Conservation (phyloP, 2,329 filamentous ascomycete genomes). For the Aureobasidium leucospermi region DNA sequence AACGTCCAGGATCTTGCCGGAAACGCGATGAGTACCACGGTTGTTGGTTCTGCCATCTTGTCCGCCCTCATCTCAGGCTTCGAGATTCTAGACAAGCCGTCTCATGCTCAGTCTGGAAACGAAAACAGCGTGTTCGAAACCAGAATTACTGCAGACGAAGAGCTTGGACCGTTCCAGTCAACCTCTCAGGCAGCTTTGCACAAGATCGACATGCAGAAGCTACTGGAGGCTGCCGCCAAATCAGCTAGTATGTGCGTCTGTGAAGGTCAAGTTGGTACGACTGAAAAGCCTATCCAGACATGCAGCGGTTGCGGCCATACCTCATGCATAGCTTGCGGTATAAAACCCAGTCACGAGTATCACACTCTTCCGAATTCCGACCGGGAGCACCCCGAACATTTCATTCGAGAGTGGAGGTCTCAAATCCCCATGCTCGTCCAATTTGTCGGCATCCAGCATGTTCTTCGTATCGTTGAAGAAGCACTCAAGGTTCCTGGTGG, state of each 20-base stretch:
- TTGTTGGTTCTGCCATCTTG: conserved; percentile 58
- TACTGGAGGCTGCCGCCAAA: neutral
- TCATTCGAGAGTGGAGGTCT: conserved; percentile 37
- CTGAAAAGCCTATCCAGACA: conserved; percentile 33
- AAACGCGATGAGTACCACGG: conserved; percentile 72
- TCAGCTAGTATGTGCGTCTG: conserved; percentile 44
- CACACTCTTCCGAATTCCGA: neutral
- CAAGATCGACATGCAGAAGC: neutral
- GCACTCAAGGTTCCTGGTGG: neutral
- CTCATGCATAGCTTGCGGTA: conserved; percentile 46
- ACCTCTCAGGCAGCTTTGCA: neutral
- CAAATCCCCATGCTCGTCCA: conserved; percentile 32
- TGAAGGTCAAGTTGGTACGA: conserved; percentile 41
- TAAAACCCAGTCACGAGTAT: conserved; percentile 48
- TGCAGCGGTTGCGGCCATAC: conserved; percentile 50
- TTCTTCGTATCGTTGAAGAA: neutral
- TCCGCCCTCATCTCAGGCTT: conserved; percentile 46
- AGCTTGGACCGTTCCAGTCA: neutral
- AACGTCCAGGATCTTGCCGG: conserved; percentile 65
- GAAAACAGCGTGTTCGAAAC: neutral
- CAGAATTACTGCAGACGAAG: neutral
- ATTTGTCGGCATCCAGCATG: neutral
- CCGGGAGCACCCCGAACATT: conserved; percentile 36
- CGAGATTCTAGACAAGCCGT: neutral
- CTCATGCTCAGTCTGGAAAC: neutral